These are phyloP conservation scores for Xylariaceae sp. DNA, from an alignment of 2,329 filamentous ascomycete species.

Conservation along the genomic window DNA sequence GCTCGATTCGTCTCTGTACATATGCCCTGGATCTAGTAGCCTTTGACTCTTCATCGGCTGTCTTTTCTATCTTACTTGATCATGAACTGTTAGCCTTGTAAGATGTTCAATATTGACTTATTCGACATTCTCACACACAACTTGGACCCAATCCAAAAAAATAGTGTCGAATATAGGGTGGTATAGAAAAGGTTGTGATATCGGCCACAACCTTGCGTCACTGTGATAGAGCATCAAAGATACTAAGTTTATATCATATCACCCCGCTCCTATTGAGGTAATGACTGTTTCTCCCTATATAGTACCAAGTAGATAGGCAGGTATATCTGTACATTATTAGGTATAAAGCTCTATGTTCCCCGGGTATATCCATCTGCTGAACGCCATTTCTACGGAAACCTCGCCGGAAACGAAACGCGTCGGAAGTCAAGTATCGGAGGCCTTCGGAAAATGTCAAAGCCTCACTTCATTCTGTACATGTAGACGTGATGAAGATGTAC, in stretches of 20 bases:
- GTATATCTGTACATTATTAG: neutral
- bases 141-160: too few species aligned
- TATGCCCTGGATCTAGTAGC: too few species aligned
- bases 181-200: constrained; percentile 5
- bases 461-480: too few species aligned
- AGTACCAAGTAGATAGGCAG: neutral
- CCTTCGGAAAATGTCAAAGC: constrained; percentile 7
- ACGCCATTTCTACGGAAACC: too few species aligned
- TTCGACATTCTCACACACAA: too few species aligned
- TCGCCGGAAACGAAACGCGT: constrained; percentile 7
- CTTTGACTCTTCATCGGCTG: too few species aligned
- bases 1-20: too few species aligned
- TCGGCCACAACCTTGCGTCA: constrained; percentile 1
- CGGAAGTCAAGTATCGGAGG: constrained; percentile 6
- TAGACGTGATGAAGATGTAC: neutral
- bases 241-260: constrained; percentile 1
- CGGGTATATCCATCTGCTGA: too few species aligned
- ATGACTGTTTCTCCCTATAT: neutral
- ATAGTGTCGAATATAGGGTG: too few species aligned
- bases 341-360: neutral
- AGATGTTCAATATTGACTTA: too few species aligned
- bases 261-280: constrained; percentile 2
- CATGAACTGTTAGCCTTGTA: too few species aligned
- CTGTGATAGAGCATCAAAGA: neutral
- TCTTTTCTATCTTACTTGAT: too few species aligned